Conservation (phyloP, 2,329 filamentous ascomycete species). For the Exophiala spinifera region DNA sequence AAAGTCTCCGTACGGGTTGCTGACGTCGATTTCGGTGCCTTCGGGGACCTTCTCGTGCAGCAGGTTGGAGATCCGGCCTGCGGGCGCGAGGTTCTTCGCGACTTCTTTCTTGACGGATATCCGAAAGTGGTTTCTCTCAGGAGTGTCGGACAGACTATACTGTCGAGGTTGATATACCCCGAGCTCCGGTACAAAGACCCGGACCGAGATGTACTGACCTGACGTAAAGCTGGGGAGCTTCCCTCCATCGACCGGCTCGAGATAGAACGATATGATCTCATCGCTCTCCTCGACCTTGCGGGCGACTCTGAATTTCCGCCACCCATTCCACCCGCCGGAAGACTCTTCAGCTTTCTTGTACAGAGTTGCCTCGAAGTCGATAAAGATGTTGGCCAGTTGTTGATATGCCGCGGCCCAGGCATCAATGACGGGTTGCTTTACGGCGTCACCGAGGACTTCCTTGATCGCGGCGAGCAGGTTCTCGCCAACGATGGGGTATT, state of each 20-base stretch:
- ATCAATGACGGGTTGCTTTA: conserved; percentile 61
- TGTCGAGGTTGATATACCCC: conserved; percentile 66
- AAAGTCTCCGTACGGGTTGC: conserved; percentile 65
- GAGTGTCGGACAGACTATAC: conserved; percentile 65
- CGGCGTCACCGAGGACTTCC: conserved; percentile 63
- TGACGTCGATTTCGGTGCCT: conserved; percentile 63
- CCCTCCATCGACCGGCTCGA: conserved; percentile 60
- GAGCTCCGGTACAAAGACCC: conserved; percentile 56
- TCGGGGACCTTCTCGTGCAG: conserved; percentile 61
- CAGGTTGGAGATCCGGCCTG: conserved; percentile 67
- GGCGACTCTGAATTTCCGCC: conserved; percentile 64
- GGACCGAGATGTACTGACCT: conserved; percentile 70
- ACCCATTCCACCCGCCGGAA: conserved; percentile 58
- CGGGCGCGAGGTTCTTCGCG: conserved; percentile 53
- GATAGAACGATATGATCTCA: conserved; percentile 68
- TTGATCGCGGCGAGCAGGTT: conserved; percentile 67
- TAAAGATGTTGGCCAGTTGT: conserved; percentile 70
- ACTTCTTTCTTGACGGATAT: conserved; percentile 60
- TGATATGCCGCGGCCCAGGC: conserved; percentile 72
- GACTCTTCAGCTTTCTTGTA: conserved; percentile 42
- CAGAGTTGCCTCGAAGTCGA: conserved; percentile 61
- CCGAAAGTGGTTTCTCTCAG: conserved; percentile 54
- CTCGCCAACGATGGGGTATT: conserved; percentile 68
- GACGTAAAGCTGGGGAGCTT: conserved; percentile 63
- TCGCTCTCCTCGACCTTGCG: conserved; percentile 64